These are phyloP conservation scores for Priceomyces haplophilus DNA, from an alignment of 805 yeast species.

Conservation along the genomic window DNA sequence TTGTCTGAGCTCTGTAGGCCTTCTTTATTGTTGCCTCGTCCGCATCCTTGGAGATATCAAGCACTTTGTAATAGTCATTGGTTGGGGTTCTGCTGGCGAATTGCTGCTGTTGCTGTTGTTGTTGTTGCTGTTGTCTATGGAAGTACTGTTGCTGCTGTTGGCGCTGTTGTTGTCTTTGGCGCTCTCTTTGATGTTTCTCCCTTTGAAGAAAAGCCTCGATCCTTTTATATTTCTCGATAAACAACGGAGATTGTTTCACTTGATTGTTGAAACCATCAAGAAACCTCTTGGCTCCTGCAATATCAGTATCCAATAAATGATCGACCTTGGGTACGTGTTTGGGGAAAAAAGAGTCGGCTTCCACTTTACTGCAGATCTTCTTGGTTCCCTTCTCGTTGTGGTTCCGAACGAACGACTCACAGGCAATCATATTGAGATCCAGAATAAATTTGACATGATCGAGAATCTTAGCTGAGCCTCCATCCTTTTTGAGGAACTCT, in stretches of 20 bases:
- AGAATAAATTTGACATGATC: constrained; percentile 22
- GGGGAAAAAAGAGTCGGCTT: constrained; percentile 36
- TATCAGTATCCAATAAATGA: constrained; percentile 31
- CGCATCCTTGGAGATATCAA: constrained; percentile 68
- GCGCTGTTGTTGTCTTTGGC: constrained; percentile 23
- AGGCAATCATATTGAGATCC: constrained; percentile 35
- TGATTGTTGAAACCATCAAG: constrained; percentile 33
- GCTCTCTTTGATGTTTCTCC: constrained; percentile 31
- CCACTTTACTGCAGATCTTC: constrained; percentile 22
- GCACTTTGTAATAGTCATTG: constrained; percentile 75
- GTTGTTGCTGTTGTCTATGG: constrained; percentile 34
- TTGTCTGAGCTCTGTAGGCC: constrained; percentile 75
- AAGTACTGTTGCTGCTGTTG: constrained; percentile 35
- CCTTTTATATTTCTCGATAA: constrained; percentile 29
- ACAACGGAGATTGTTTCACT: constrained; percentile 39
- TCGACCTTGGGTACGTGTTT: constrained; percentile 35
- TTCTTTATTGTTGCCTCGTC: constrained; percentile 69
- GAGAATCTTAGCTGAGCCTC: constrained; percentile 12
- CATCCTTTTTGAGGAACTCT: constrained; percentile 23
- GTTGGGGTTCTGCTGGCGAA: constrained; percentile 34
- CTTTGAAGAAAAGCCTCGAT: constrained; percentile 27
- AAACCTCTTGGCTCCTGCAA: constrained; percentile 36
- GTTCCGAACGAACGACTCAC: constrained; percentile 37
- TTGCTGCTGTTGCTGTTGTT: no score
- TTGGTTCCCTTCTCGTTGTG: constrained; percentile 20